Evolutionary conservation across 352 stramenopile genomes (phyloP).

Genomic region (Pythium rishiriense): DNA sequence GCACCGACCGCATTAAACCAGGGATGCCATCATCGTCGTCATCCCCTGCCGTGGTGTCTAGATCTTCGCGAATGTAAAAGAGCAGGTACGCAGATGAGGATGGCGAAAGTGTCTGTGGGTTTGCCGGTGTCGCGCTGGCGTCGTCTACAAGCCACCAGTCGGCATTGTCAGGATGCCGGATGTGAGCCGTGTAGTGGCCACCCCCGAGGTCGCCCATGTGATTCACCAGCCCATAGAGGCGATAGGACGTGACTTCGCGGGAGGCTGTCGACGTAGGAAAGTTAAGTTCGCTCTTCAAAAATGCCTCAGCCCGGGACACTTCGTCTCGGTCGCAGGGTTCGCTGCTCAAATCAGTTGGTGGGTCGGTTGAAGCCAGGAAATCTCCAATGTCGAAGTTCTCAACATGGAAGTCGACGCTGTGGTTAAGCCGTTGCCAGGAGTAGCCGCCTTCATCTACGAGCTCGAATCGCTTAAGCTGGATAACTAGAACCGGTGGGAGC

Average conservation of each 20-base stretch:
- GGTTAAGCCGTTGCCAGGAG: slow-evolving; percentile 72
- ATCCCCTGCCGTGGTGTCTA: slow-evolving; percentile 30
- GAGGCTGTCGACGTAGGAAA: slow-evolving; percentile 50
- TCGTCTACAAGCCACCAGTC: slow-evolving; percentile 96
- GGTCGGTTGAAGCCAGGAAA: slow-evolving; percentile 35
- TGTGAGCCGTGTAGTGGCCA: slow-evolving; percentile 91
- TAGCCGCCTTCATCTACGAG: slow-evolving; percentile 61
- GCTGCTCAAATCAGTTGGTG: neutral
- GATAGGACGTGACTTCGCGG: slow-evolving; percentile 62
- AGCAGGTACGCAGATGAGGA: slow-evolving; percentile 66
- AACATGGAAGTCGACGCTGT: slow-evolving; percentile 92
- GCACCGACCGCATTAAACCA: neutral
- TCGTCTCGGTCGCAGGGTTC: slow-evolving; percentile 16
- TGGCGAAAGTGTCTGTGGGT: slow-evolving; percentile 34
- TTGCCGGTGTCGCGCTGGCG: slow-evolving; percentile 36
- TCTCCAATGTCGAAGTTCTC: slow-evolving; percentile 76
- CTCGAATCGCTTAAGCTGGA: slow-evolving; percentile 76
- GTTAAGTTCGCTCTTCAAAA: slow-evolving; percentile 37
- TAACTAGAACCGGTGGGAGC: slow-evolving; percentile 51
- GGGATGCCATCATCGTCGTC: neutral
- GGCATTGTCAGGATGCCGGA: slow-evolving; percentile 37
- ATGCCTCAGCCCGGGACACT: slow-evolving; percentile 32
- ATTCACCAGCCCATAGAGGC: slow-evolving; percentile 95
- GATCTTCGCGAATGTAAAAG: slow-evolving; percentile 66
- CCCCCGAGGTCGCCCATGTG: slow-evolving; percentile 92